phyloP scores from a whole-genome alignment of 495 filamentous ascomycete species.

The Aspergillus cavernicola region DNA sequence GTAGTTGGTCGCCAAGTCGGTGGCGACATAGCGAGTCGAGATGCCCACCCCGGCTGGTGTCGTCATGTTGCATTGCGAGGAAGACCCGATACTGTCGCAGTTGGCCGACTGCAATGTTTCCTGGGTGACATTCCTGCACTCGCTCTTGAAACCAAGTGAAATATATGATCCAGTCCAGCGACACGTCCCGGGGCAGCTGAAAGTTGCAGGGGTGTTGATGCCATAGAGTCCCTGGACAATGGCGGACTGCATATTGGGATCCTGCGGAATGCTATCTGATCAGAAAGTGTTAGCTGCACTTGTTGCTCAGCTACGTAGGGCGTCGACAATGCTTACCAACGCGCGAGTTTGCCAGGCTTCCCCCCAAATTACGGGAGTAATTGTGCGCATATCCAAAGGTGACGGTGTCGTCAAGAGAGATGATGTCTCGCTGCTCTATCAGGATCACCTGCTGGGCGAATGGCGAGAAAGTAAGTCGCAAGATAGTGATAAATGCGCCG shows the following conservation, averaged over 20 bases:
- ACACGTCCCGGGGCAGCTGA: not conserved
- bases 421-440: slow-evolving; percentile 14
- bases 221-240: not conserved
- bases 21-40: not conserved
- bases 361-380: slow-evolving; percentile 3
- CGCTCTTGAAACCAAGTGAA: not conserved
- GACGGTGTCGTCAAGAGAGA: slow-evolving; percentile 2
- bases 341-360: not conserved
- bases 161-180: not conserved
- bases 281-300: slow-evolving; percentile 11
- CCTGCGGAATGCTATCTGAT: slow-evolving; percentile 13
- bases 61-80: not conserved
- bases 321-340: slow-evolving; percentile 11
- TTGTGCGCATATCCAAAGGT: slow-evolving; percentile 17
- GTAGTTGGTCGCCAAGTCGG: not conserved
- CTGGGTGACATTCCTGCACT: not conserved
- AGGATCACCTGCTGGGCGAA: slow-evolving; percentile 30
- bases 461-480: slow-evolving; percentile 26
- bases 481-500: slow-evolving; percentile 27
- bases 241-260: not conserved
- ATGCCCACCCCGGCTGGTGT: not conserved
- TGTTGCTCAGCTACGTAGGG: not conserved
- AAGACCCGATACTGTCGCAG: not conserved
- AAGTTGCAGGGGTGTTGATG: not conserved
- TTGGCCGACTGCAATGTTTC: not conserved